Base-by-base conservation (phyloP, 441 rosid species). In the Pelargonium cotyledonis region DNA sequence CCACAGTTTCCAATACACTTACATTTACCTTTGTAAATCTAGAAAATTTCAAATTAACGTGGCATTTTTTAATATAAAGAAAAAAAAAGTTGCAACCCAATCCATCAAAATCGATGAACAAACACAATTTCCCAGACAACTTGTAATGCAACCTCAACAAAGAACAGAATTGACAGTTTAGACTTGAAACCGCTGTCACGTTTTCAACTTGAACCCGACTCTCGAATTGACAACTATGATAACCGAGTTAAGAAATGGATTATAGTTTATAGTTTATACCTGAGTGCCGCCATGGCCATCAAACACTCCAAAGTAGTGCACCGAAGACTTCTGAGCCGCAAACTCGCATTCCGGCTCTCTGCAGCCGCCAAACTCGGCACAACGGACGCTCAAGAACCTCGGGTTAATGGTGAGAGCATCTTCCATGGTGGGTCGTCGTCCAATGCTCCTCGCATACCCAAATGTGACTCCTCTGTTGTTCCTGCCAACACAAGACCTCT, bases 241-340 rank as follows among this genome's bases (percentile, higher is more conserved):
- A 38, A 38, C 41, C 23, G 8, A 6, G 41, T 38, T 38, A 38
- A 38, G 41, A 38, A 16, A 18, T 55, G 18, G 12, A 16, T 53
- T 4, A 0, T 3, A 9, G 14, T 47, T 9, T 9, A 47, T 47
- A 47, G 38, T 4, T 31, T 31, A 31, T 53, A 55, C 61, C 61
- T 55, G 61, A 55, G 61, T 55, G 61, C 61, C 61, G 6, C 61
- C 61, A 55, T 55, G 61, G 21, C 61, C 61, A 16, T 55, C 61
- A 16, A 55, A 55, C 10, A 55, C 61, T 5, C 61, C 61, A 16
- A 15, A 55, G 61, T 55, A 55, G 61, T 55, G 61, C 61, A 55
- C 61, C 6, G 61, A 55, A 8, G 61, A 15, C 19, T 15, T 15
- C 10, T 55, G 61, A 1, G 61, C 18, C 6, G 61, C 12, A 8